Conservation (phyloP, 225 moss, liverwort and hornwort species). For the Anthoceros angustus region DNA sequence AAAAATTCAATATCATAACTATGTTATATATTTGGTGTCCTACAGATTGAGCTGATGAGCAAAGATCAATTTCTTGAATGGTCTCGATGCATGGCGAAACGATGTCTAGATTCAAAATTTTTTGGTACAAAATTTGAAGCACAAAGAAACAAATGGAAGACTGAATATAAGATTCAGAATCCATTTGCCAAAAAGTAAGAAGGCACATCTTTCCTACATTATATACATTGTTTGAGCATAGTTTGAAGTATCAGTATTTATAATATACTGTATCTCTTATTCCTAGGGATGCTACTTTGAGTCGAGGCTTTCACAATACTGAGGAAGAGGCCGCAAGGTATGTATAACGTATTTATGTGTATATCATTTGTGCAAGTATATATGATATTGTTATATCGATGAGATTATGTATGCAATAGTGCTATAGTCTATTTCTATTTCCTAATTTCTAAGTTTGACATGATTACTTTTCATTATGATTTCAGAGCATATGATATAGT, state of each 20-base stretch:
- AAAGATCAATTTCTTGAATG: neutral
- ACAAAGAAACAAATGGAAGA: neutral
- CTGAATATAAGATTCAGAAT: conserved; percentile 1
- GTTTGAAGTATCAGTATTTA: neutral
- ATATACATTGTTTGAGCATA: neutral
- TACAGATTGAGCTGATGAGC: neutral
- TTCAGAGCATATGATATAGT: neutral
- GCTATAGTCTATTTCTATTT: no score
- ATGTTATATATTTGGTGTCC: neutral
- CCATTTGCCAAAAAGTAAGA: neutral
- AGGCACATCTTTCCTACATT: neutral
- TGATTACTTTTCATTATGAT: neutral
- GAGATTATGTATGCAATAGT: no score
- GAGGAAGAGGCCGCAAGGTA: neutral
- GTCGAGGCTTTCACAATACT: neutral
- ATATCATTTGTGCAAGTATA: neutral
- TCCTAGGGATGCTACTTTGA: neutral
- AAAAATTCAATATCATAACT: neutral
- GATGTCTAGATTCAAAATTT: neutral
- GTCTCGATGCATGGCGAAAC: neutral
- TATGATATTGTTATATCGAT: no score
- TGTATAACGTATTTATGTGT: neutral
- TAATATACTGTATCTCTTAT: neutral
- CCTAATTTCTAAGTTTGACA: neutral
- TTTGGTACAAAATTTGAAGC: neutral